A percentile compares a stretch with the other conserved stretches of the same genome.
These are phyloP conservation scores for Pharnaceum exiguum DNA, from an alignment of 148 eudicot species.

Conservation along the genomic window DNA sequence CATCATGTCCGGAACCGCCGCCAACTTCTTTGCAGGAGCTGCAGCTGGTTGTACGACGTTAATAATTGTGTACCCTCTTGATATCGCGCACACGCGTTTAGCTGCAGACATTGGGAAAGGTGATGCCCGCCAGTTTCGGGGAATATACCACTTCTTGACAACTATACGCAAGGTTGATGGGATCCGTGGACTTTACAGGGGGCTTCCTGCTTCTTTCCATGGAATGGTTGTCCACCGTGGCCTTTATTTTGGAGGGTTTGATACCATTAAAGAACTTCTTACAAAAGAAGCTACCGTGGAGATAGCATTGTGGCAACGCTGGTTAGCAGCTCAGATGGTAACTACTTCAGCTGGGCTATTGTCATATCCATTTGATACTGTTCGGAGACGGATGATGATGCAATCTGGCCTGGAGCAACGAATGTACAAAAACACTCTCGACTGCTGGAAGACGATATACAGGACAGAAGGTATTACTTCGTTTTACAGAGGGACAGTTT, in stretches of 20 bases:
- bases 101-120: conserved; percentile 79
- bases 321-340: conserved; percentile 82
- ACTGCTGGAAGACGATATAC: conserved; percentile 91
- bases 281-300: conserved; percentile 47
- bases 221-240: conserved; percentile 94
- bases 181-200: conserved; percentile 70
- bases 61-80: conserved; percentile 83
- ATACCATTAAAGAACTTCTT: conserved; percentile 75
- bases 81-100: conserved; percentile 93
- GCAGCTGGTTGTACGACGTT: conserved; percentile 90
- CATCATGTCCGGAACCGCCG: conserved; percentile 53
- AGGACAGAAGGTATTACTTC: conserved; percentile 58
- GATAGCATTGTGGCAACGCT: conserved; percentile 80
- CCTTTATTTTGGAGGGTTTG: conserved; percentile 92
- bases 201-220: conserved; percentile 90
- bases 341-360: conserved; percentile 87
- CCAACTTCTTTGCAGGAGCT: conserved; percentile 90
- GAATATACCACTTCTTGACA: conserved; percentile 66
- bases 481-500: conserved; percentile 87
- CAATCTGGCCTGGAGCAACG: conserved; percentile 71
- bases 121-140: conserved; percentile 69
- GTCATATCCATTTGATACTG: conserved; percentile 91
- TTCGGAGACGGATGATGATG: conserved; percentile 98
- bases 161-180: conserved; percentile 59
- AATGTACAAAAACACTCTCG: conserved; percentile 65